These are phyloP conservation scores for Backusella parvicylindrica DNA, from an alignment of 192 early-diverging fungal species.

Conservation along the genomic window DNA sequence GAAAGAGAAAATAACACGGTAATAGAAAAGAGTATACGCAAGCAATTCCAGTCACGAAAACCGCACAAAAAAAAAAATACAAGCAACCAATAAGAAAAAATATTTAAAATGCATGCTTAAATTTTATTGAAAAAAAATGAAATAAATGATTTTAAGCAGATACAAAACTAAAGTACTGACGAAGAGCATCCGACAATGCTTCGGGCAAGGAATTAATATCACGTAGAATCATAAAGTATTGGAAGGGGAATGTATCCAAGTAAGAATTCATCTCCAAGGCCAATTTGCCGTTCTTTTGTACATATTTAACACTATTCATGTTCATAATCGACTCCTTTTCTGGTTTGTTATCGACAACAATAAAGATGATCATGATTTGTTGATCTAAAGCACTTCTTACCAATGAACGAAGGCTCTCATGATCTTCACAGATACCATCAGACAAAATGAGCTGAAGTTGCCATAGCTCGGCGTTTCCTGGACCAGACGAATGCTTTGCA, in stretches of 20 bases:
- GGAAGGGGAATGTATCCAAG: constrained; percentile 97
- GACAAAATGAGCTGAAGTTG: constrained; percentile 95
- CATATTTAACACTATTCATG: constrained; percentile 87
- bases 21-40: neutral
- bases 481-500: constrained; percentile 49
- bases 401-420: constrained; percentile 74
- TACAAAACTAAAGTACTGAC: constrained; percentile 94
- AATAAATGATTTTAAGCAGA: constrained; percentile 28
- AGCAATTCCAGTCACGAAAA: neutral
- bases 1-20: neutral
- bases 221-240: constrained; percentile 91
- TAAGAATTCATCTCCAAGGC: constrained; percentile 77
- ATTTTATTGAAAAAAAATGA: neutral
- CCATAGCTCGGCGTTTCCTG: constrained; percentile 78
- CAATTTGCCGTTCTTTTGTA: constrained; percentile 54
- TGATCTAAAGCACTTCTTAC: constrained; percentile 82
- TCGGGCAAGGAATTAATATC: constrained; percentile 86
- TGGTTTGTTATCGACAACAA: constrained; percentile 85
- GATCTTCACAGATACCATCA: constrained; percentile 96
- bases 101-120: no score
- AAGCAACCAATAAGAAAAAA: neutral
- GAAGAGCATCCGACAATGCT: constrained; percentile 87
- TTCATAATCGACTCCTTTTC: constrained; percentile 85
- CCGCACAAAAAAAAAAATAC: neutral
- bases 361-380: constrained; percentile 94